phyloP scores from a whole-genome alignment of 306 rosid genomes.

The Quercus rubra region DNA sequence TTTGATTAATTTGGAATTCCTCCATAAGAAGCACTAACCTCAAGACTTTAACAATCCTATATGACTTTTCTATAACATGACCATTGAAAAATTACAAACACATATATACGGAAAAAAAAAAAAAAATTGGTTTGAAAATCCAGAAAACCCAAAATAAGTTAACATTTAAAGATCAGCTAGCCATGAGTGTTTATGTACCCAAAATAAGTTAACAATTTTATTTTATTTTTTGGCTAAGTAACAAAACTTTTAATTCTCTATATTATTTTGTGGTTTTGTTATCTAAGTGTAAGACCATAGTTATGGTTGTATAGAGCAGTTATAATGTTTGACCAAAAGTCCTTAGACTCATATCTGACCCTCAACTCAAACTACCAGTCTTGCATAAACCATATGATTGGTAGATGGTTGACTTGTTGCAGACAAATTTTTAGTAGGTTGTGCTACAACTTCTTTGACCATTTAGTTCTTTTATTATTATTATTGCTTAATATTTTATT shows the following conservation, averaged over 20 bases:
- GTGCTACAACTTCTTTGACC: not conserved
- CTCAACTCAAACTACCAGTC: slow-evolving; percentile 40
- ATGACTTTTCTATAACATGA: not conserved
- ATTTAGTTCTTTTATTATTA: not conserved
- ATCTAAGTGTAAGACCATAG: not conserved
- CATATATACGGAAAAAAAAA: too few relatives aligned
- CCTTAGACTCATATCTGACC: not conserved
- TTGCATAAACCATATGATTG: slow-evolving; percentile 17
- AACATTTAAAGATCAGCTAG: too few relatives aligned
- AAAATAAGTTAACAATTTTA: not conserved
- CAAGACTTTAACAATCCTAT: not conserved
- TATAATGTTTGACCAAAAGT: not conserved
- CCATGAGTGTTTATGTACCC: not conserved
- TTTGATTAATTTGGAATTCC: not conserved
- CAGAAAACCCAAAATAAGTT: too few relatives aligned
- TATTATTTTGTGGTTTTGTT: not conserved
- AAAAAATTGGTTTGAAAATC: too few relatives aligned
- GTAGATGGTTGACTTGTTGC: slow-evolving; percentile 30
- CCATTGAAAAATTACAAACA: too few relatives aligned
- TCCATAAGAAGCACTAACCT: not conserved
- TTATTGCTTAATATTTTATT: not conserved
- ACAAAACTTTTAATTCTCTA: not conserved
- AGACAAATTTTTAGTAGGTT: not conserved
- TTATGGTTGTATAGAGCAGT: not conserved
- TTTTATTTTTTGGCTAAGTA: not conserved